These are phyloP conservation scores for Leccinum imitatum DNA, from an alignment of 768 basidiomycete species.

Conservation along the genomic window DNA sequence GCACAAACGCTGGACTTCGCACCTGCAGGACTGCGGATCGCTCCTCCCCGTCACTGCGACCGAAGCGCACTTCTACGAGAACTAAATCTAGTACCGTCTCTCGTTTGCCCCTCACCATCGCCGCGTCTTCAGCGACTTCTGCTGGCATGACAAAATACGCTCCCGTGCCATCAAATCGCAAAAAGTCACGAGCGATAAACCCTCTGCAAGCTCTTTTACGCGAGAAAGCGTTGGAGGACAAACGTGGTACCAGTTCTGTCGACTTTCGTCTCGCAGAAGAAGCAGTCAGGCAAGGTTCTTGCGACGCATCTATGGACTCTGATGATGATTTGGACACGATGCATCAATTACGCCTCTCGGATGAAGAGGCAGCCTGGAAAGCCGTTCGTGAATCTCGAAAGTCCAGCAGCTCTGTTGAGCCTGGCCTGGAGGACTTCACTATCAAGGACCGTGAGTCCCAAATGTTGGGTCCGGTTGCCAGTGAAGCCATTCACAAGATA, in stretches of 20 bases:
- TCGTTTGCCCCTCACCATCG: conserved; percentile 14
- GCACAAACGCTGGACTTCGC: background rate
- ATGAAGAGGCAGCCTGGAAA: conserved; percentile 41
- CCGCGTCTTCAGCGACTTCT: conserved; percentile 7
- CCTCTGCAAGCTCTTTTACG: conserved; percentile 56
- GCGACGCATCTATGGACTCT: conserved; percentile 19
- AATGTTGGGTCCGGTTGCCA: conserved; percentile 32
- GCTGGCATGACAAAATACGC: background rate
- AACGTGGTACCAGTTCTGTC: conserved; percentile 36
- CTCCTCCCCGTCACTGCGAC: conserved; percentile 7
- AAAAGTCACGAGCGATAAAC: conserved; percentile 34
- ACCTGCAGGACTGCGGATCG: background rate
- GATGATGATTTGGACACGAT: conserved; percentile 24
- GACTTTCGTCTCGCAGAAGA: conserved; percentile 49
- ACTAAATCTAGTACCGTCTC: conserved; percentile 12
- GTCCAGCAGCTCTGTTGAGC: conserved; percentile 16
- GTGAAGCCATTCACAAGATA: conserved; percentile 45
- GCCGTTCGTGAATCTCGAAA: conserved; percentile 33
- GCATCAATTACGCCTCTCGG: conserved; percentile 22
- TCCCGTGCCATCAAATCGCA: conserved; percentile 8
- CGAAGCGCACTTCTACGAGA: conserved; percentile 21
- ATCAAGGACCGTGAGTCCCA: conserved; percentile 37
- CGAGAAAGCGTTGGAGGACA: conserved; percentile 43
- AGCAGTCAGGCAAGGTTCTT: conserved; percentile 34
- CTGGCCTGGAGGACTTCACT: conserved; percentile 31